A percentile compares a stretch with the other conserved stretches of the same genome.
phyloP scores from a whole-genome alignment of 1,284 basidiomycete genomes.

The Veloporphyrellus conicus region DNA sequence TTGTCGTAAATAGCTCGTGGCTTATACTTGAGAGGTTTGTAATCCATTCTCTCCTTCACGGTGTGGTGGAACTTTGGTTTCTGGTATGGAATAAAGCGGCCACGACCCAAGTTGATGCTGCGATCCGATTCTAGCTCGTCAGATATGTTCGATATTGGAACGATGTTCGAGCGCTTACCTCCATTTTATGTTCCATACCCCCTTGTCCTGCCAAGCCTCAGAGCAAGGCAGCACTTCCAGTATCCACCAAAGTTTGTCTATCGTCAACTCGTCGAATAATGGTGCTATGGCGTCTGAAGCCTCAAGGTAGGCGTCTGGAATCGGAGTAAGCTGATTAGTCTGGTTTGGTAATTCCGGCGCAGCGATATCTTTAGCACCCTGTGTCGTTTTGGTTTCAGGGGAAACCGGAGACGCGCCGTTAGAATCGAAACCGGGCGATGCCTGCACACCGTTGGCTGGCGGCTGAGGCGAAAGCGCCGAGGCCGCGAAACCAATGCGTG shows the following conservation, averaged over 20 bases:
- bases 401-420: neutral
- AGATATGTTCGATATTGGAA: neutral
- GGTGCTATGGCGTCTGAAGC: conserved; percentile 26
- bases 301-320: conserved; percentile 12
- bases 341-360: neutral
- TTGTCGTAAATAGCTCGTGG: conserved; percentile 25
- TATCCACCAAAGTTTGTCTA: conserved; percentile 27
- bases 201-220: conserved; percentile 29
- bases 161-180: conserved; percentile 18
- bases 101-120: conserved; percentile 31
- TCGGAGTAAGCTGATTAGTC: neutral
- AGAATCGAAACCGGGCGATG: neutral
- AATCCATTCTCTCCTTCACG: conserved; percentile 30
- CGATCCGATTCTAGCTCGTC: neutral
- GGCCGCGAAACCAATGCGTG: conserved; percentile 31
- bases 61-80: conserved; percentile 31
- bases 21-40: conserved; percentile 21
- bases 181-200: conserved; percentile 27
- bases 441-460: neutral
- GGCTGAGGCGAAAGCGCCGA: neutral
- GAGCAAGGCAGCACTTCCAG: conserved; percentile 28
- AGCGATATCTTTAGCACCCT: neutral
- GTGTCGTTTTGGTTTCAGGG: neutral
- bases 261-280: conserved; percentile 23
- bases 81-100: conserved; percentile 25